A percentile compares a stretch with the other conserved stretches of the same genome.
These are phyloP conservation scores for Ceriops decandra DNA, from an alignment of 345 rosid genomes.

Conservation along the genomic window DNA sequence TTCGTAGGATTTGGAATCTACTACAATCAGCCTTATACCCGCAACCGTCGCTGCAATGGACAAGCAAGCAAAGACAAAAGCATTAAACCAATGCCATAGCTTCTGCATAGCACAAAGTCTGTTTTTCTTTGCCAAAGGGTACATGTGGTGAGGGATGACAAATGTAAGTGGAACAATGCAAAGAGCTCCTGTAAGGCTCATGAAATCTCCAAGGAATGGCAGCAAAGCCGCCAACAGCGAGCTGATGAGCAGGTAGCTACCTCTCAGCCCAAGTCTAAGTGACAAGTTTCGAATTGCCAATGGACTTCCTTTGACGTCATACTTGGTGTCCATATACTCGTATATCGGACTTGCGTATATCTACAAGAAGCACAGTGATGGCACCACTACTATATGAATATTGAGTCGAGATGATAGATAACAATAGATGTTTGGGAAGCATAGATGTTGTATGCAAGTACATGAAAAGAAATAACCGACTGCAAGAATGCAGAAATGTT, in stretches of 20 bases:
- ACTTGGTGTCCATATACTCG: slow-evolving; percentile 85
- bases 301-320: slow-evolving; percentile 65
- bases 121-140: slow-evolving; percentile 50
- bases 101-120: slow-evolving; percentile 46
- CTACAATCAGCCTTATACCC: slow-evolving; percentile 66
- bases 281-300: slow-evolving; percentile 44
- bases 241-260: slow-evolving; percentile 62
- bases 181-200: slow-evolving; percentile 82
- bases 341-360: slow-evolving; percentile 93
- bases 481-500: slow-evolving; percentile 78
- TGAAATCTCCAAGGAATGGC: slow-evolving; percentile 84
- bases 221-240: slow-evolving; percentile 72
- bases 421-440: not conserved
- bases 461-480: slow-evolving; percentile 77
- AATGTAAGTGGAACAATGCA: slow-evolving; percentile 89
- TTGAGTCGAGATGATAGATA: too few species aligned
- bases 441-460: slow-evolving; percentile 21
- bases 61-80: slow-evolving; percentile 52
- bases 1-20: slow-evolving; percentile 33
- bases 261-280: slow-evolving; percentile 62
- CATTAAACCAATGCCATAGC: slow-evolving; percentile 87
- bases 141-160: slow-evolving; percentile 91
- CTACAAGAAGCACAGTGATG: slow-evolving; percentile 23
- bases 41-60: slow-evolving; percentile 66
- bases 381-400: too few species aligned